Conservation (phyloP, 2,329 filamentous ascomycete species). For the Penicillium frequentans region DNA sequence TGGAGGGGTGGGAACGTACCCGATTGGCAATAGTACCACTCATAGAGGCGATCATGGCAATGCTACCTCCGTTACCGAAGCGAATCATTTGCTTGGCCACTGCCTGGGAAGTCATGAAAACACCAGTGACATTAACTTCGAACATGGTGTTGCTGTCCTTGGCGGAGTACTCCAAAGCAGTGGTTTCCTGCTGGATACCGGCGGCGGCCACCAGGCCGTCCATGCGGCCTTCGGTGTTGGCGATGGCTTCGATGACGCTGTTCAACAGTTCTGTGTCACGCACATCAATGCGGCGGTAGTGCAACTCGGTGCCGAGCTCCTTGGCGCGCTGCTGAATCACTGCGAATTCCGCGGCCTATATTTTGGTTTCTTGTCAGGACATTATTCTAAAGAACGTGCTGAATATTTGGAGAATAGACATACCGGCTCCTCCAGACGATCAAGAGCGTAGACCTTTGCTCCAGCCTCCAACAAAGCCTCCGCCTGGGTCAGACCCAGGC, state of each 20-base stretch:
- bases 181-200: conserved; percentile 74
- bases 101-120: conserved; percentile 65
- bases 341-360: conserved; percentile 59
- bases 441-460: conserved; percentile 56
- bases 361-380: background rate
- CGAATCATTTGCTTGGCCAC: conserved; percentile 64
- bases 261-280: conserved; percentile 69
- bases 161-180: conserved; percentile 74
- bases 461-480: conserved; percentile 75
- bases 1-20: conserved; percentile 27
- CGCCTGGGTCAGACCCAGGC: conserved; percentile 71
- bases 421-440: conserved; percentile 43
- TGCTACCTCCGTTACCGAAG: conserved; percentile 60
- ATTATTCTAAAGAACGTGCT: background rate
- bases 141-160: conserved; percentile 64
- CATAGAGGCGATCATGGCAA: conserved; percentile 65
- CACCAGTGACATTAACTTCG: conserved; percentile 61
- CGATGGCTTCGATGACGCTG: conserved; percentile 67
- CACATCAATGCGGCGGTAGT: conserved; percentile 79
- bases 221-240: conserved; percentile 66
- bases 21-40: conserved; percentile 60
- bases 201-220: conserved; percentile 77
- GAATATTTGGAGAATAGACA: conserved; percentile 3
- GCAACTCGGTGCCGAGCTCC: conserved; percentile 66
- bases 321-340: conserved; percentile 63